Base-by-base conservation (phyloP, 345 rosid genomes). In the Brassica juncea region DNA sequence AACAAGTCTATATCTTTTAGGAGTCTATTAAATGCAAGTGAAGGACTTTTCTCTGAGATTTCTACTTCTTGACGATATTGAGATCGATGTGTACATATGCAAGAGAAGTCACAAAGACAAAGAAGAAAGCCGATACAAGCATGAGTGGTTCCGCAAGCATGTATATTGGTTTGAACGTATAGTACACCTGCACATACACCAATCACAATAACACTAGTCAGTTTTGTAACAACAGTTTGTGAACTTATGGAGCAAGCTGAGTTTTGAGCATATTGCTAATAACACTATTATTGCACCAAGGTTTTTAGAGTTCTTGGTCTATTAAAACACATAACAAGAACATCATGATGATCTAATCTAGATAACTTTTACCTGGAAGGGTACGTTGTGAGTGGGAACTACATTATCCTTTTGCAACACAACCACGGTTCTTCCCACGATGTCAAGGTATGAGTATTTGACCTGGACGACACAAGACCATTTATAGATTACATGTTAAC, bases 71-170 rank as follows among this genome's bases (percentile, higher is more conserved):
- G 70, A 14, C 84, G 67, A 93, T 83, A 49, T 90, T 90, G 75
- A 92, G 91, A 87, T 96, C 98, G 0, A 85, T 70, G 86, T 89
- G 95, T 44, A 92, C 89, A 83, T 93, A 96, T 3, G 94, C 94
- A 42, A 92, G 84, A 31, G 86, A 87, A 35, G 98, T 79, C 88
- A 89, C 70, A 73, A 93, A 90, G 75, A 93, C 83, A 16, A 89
- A 84, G 97, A 93, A 92, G 86, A 92, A 88, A 5, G 73, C 90
- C 4, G 94, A 87, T 31, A 85, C 84, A 89, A 93, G 80, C 97
- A 96, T 92, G 63, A 92, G 62, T 27, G 98, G 99, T 86, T 93
- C 98, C 2, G 94, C 97, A 49, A 96, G 92, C 99, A 96, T 92
- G 90, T 93, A 93, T 73, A 91, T 85, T 11, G 94, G 94, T 66